Evolutionary conservation across 1,284 basidiomycete genomes (phyloP).

Genomic region (Ustilago cynodontis): DNA sequence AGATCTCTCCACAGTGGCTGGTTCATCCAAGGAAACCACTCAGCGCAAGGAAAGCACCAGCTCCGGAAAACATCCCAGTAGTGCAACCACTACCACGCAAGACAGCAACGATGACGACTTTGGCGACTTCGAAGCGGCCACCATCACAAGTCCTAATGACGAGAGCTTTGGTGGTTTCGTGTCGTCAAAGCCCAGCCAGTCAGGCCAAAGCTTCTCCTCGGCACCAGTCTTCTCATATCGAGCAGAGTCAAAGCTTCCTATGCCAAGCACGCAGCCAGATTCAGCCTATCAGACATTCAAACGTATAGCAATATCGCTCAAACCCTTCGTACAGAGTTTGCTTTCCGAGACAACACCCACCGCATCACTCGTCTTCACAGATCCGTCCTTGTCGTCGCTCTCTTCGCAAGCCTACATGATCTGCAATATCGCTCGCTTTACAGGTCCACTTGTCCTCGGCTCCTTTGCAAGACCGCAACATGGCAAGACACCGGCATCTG

Average conservation of each 20-base stretch:
- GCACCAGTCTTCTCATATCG: constrained; percentile 52
- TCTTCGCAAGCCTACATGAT: constrained; percentile 71
- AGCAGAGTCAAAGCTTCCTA: constrained; percentile 34
- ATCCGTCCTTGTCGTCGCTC: constrained; percentile 34
- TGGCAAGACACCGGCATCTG: neutral
- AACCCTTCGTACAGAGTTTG: constrained; percentile 46
- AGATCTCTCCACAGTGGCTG: constrained; percentile 38
- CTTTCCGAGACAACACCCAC: constrained; percentile 43
- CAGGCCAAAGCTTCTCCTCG: constrained; percentile 33
- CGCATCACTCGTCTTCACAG: constrained; percentile 41
- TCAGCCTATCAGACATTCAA: constrained; percentile 55
- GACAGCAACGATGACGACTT: constrained; percentile 81
- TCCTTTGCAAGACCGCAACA: constrained; percentile 23
- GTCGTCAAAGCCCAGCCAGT: constrained; percentile 22
- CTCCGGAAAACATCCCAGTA: neutral
- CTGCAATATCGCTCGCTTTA: constrained; percentile 79
- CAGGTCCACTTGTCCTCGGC: constrained; percentile 73
- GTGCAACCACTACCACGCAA: neutral
- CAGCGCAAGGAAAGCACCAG: constrained; percentile 16
- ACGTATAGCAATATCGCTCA: constrained; percentile 42
- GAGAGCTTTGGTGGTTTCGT: constrained; percentile 76
- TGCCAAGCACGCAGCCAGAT: constrained; percentile 35
- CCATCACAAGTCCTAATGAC: constrained; percentile 36
- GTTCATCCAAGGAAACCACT: neutral
- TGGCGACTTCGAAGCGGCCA: constrained; percentile 70